Base-by-base conservation (phyloP, 805 yeast genomes). In the Starmera caribaea region DNA sequence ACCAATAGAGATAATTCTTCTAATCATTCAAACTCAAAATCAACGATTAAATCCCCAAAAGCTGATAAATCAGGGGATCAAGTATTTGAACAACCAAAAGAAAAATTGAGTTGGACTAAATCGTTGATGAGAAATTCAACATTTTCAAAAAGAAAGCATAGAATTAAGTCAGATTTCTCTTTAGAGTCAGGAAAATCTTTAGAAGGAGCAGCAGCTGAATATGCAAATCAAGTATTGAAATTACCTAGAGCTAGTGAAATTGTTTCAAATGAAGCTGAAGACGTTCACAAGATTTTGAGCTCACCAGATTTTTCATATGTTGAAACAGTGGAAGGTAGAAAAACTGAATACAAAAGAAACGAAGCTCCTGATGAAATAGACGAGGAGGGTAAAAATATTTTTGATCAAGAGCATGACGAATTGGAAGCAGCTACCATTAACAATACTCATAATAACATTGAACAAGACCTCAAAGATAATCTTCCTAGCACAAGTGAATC, bases 101-200 rank as follows among this genome's bases (percentile, higher is more conserved):
- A 29, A 7, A 16, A 26, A 15, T 17, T n/a, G 10, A 38, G 48
- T 38, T 45, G 53, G 48, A 36, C 49, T 4, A 30, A 33, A 13
- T 28, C 39, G 1, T 11, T 34, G 5, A 16, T 39, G 21, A 36
- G 35, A 32, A n/a, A 28, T 3, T 33, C 24, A 8, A 28, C 30
- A 11, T 21, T 34, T 27, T 15, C 16, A 8, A 34, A 31, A 16
- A 33, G 15, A 24, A 21, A 21, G 8, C 26, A 21, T 5, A 38
- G 35, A 10, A 17, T 15, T 8, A 8, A 5, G 4, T 28, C 38
- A 3, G 38, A 36, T 8, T 44, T 49, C 11, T 47, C 45, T 29
- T 29, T 48, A 34, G 51, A 52, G 8, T 54, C 58, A 16, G 58
- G 58, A 10, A 46, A 41, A 14, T 52, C 58, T 3, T 37, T 54